A percentile compares a stretch with the other conserved stretches of the same genome.
Evolutionary conservation across 306 rosid species (phyloP).

Genomic region (Fagus crenata): DNA sequence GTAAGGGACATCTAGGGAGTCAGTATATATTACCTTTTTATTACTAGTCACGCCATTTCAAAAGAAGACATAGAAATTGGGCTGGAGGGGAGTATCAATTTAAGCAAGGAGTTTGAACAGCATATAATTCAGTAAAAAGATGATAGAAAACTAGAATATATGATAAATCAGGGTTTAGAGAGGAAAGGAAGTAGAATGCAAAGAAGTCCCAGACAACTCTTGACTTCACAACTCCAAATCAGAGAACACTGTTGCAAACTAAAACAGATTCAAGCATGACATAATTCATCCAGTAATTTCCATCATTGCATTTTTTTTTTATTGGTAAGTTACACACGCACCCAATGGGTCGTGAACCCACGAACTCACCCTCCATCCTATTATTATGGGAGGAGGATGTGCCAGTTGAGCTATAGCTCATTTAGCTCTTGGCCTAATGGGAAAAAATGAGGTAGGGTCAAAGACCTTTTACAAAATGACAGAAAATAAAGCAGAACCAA

Average conservation of each 20-base stretch:
- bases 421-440: background rate
- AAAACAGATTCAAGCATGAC: slow-evolving; percentile 5
- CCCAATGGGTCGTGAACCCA: too few species aligned
- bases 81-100: background rate
- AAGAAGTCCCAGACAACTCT: background rate
- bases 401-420: too few species aligned
- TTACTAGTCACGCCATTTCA: too few species aligned
- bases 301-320: background rate
- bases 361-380: too few species aligned
- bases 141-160: background rate
- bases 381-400: too few species aligned
- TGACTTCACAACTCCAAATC: background rate
- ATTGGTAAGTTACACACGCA: too few species aligned
- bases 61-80: too few species aligned
- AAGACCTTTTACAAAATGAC: background rate
- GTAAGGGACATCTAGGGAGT: too few species aligned
- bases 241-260: background rate
- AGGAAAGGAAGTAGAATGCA: background rate
- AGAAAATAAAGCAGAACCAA: background rate
- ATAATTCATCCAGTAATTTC: background rate
- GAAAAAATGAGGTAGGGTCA: background rate
- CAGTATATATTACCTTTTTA: too few species aligned
- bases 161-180: background rate
- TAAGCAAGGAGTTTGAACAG: background rate
- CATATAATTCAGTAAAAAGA: slow-evolving; percentile 11